These are phyloP conservation scores for Cunninghamia lanceolata DNA, from an alignment of 75 land plant species.

Conservation along the genomic window DNA sequence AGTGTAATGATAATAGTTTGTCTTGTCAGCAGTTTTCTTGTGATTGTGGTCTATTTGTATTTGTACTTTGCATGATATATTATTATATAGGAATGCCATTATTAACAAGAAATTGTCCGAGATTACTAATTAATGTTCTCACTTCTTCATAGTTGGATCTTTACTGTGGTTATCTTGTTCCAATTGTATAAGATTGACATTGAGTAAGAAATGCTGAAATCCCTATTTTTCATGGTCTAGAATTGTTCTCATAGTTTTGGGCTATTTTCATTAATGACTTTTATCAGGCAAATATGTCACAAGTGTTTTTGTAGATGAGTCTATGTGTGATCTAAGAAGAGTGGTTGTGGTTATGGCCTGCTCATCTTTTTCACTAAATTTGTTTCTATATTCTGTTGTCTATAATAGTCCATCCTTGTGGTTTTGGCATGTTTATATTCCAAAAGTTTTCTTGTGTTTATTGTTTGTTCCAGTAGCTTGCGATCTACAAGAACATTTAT, in stretches of 20 bases:
- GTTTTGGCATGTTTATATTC: not conserved
- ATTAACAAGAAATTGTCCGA: not conserved
- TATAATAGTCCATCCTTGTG: not conserved
- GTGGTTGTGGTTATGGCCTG: not conserved
- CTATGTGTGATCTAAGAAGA: no score
- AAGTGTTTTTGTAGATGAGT: no score
- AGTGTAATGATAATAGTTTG: not conserved
- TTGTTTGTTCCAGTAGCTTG: not conserved
- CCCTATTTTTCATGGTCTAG: not conserved
- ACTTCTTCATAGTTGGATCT: not conserved
- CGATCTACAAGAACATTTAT: not conserved
- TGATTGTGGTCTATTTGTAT: not conserved
- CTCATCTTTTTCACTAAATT: not conserved
- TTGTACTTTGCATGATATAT: not conserved
- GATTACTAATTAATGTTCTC: not conserved
- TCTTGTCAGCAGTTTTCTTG: not conserved
- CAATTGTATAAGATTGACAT: not conserved
- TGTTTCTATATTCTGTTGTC: not conserved
- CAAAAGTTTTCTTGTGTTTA: not conserved
- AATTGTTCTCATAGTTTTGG: not conserved
- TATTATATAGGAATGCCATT: not conserved
- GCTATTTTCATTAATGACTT: not conserved
- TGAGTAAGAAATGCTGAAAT: not conserved
- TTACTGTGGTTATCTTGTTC: not conserved
- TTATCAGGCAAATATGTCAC: no score